A percentile compares a stretch with the other conserved stretches of the same genome.
phyloP scores from a whole-genome alignment of 2,329 filamentous ascomycete species.

The Pseudodiploospora longispora region DNA sequence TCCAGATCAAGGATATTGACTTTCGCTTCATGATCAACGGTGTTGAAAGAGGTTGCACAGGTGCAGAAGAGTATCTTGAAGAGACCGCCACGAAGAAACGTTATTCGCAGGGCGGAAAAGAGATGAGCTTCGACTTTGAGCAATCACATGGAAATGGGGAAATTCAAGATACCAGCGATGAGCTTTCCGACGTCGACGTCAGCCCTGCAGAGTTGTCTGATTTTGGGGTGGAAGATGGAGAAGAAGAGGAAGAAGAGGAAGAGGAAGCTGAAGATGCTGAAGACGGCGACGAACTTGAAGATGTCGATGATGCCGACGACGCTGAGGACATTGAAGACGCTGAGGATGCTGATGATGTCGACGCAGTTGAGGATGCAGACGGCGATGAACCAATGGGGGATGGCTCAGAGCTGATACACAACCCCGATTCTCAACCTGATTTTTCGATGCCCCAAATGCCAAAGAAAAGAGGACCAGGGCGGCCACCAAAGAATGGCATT shows the following conservation, averaged over 20 bases:
- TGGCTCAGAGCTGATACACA: constrained; percentile 20
- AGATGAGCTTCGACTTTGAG: constrained; percentile 69
- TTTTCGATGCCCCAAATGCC: constrained; percentile 37
- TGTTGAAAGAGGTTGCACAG: constrained; percentile 48
- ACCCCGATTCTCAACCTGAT: constrained; percentile 23
- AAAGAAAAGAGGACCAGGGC: constrained; percentile 68
- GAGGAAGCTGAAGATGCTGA: constrained; percentile 18
- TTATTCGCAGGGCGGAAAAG: constrained; percentile 51
- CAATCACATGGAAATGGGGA: constrained; percentile 50
- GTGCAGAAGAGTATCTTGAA: constrained; percentile 47
- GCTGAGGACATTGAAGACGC: constrained; percentile 15
- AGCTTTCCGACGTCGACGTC: constrained; percentile 36
- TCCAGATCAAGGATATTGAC: constrained; percentile 64
- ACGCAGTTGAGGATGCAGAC: constrained; percentile 18
- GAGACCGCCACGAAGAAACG: constrained; percentile 41
- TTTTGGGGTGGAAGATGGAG: constrained; percentile 22
- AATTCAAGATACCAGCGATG: constrained; percentile 48
- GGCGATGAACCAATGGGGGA: constrained; percentile 17
- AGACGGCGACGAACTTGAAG: constrained; percentile 18
- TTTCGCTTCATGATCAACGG: constrained; percentile 63
- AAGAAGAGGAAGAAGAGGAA: constrained; percentile 18
- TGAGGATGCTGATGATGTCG: constrained; percentile 19
- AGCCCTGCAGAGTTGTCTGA: constrained; percentile 34
- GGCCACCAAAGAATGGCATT: constrained; percentile 74
- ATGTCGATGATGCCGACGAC: constrained; percentile 13